These are phyloP conservation scores for Vaccinium corymbosum DNA, from an alignment of 148 eudicot species.

Conservation along the genomic window DNA sequence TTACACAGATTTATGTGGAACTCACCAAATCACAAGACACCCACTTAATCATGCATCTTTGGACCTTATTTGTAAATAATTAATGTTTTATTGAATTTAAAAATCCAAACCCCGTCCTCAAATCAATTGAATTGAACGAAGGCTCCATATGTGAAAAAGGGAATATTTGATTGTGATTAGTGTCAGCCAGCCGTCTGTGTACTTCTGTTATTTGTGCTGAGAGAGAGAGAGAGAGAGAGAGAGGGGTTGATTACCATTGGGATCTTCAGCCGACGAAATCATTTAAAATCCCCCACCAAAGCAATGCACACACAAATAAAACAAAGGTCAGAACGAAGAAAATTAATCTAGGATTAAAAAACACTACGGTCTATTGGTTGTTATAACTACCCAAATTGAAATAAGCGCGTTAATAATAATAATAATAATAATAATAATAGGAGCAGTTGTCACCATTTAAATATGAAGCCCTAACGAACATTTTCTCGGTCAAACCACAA, in stretches of 20 bases:
- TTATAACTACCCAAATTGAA: neutral
- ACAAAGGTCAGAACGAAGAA: constrained; percentile 12
- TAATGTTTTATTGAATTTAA: too few species aligned
- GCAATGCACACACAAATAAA: constrained; percentile 4
- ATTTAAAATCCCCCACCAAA: constrained; percentile 15
- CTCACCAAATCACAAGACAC: too few species aligned
- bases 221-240: constrained; percentile 3
- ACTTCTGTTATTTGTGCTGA: neutral
- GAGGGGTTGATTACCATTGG: constrained; percentile 33
- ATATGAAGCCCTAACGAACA: neutral
- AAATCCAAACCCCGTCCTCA: too few species aligned
- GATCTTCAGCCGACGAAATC: constrained; percentile 38
- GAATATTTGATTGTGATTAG: neutral
- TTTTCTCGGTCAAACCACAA: neutral
- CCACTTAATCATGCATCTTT: too few species aligned
- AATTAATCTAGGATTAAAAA: neutral
- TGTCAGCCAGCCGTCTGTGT: too few species aligned
- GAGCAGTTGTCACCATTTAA: neutral
- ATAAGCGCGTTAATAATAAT: too few species aligned
- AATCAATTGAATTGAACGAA: too few species aligned
- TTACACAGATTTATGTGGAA: too few species aligned
- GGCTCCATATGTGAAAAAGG: too few species aligned
- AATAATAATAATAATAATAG: neutral
- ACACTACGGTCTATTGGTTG: neutral
- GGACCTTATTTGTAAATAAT: too few species aligned